phyloP scores from a whole-genome alignment of 768 basidiomycete genomes.

The Mycena indigotica region DNA sequence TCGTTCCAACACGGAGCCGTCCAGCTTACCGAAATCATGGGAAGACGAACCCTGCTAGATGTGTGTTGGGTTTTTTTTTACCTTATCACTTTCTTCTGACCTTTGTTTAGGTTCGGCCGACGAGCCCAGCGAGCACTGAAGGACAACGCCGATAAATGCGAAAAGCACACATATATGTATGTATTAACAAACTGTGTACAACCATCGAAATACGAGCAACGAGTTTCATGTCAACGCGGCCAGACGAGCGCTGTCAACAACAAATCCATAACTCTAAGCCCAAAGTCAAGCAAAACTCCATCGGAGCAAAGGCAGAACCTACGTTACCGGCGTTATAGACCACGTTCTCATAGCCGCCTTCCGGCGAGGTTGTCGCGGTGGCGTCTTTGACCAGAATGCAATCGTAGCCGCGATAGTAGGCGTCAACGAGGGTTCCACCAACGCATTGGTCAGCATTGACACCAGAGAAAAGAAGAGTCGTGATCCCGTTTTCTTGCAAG shows the following conservation, averaged over 20 bases:
- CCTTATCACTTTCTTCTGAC: background rate
- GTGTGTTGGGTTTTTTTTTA: conserved; percentile 25
- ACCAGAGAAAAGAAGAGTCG: conserved; percentile 61
- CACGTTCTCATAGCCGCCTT: conserved; percentile 57
- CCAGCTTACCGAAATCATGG: conserved; percentile 24
- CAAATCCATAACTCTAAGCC: conserved; percentile 61
- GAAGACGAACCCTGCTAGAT: conserved; percentile 40
- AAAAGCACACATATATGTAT: background rate
- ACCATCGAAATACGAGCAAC: background rate
- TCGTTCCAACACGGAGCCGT: conserved; percentile 3
- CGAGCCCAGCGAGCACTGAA: conserved; percentile 13
- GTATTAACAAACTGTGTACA: background rate
- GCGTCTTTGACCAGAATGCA: conserved; percentile 59
- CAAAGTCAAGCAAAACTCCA: too few species aligned
- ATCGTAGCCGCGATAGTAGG: conserved; percentile 67
- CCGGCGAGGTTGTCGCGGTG: conserved; percentile 64
- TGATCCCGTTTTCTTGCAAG: conserved; percentile 63
- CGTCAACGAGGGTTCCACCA: conserved; percentile 61
- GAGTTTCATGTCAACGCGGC: conserved; percentile 13
- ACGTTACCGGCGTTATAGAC: conserved; percentile 60
- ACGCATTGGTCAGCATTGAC: conserved; percentile 77
- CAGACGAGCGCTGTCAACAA: conserved; percentile 40
- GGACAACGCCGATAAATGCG: background rate
- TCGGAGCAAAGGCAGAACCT: too few species aligned
- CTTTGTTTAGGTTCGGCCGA: conserved; percentile 33